Conservation (phyloP, 2,329 filamentous ascomycete species). For the Ustilaginoidea virens region DNA sequence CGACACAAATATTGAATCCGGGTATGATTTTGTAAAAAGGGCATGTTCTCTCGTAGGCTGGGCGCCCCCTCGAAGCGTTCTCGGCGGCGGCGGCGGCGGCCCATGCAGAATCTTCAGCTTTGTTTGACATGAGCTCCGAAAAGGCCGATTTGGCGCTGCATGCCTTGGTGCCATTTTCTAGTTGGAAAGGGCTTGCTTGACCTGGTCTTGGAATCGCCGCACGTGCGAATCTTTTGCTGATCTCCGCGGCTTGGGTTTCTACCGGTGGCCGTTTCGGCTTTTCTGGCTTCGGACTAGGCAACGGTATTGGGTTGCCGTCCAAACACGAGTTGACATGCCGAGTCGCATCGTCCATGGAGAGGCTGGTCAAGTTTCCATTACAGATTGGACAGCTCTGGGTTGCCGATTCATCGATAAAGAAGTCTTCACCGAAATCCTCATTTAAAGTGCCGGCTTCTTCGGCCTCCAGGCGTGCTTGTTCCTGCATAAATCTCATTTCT, state of each 20-base stretch:
- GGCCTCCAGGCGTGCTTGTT: slow-evolving; percentile 52
- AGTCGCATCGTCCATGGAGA: slow-evolving; percentile 52
- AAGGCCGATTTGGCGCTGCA: slow-evolving; percentile 56
- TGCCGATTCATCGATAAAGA: slow-evolving; percentile 15
- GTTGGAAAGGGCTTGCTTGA: slow-evolving; percentile 62
- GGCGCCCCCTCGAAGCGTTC: slow-evolving; percentile 63
- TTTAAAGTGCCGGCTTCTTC: slow-evolving; percentile 31
- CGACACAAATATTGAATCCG: slow-evolving; percentile 81
- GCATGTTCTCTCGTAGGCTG: slow-evolving; percentile 77
- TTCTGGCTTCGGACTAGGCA: slow-evolving; percentile 20
- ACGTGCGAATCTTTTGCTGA: slow-evolving; percentile 46
- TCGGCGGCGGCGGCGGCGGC: slow-evolving; percentile 70
- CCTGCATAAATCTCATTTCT: slow-evolving; percentile 57
- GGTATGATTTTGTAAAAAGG: slow-evolving; percentile 98
- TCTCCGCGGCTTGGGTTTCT: slow-evolving; percentile 21
- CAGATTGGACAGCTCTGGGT: slow-evolving; percentile 61
- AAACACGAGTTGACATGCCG: slow-evolving; percentile 87
- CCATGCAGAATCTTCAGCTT: slow-evolving; percentile 86
- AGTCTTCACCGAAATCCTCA: slow-evolving; percentile 19
- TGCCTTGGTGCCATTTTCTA: slow-evolving; percentile 22
- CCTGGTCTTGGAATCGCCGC: slow-evolving; percentile 61
- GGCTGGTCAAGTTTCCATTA: slow-evolving; percentile 42
- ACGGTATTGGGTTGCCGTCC: slow-evolving; percentile 58
- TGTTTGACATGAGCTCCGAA: slow-evolving; percentile 79
- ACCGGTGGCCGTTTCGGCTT: slow-evolving; percentile 5